Evolutionary conservation across 2,329 filamentous ascomycete genomes (phyloP), one percentile per base, ranked within the genome.

Genomic region (Botrytis galanthina): DNA sequence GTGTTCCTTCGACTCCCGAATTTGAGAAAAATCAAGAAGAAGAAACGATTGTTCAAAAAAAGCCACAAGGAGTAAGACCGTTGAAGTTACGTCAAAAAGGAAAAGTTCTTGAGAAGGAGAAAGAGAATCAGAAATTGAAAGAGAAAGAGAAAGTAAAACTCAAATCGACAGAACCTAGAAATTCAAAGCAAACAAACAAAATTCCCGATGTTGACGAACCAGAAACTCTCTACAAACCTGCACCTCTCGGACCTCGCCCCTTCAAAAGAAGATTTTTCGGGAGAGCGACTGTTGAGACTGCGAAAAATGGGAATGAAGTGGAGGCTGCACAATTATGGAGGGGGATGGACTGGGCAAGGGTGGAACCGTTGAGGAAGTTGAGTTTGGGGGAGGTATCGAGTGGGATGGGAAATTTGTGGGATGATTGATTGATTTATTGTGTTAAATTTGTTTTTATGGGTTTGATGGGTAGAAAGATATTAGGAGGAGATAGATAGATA

Each of bases 341-440:
- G 1, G 74, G 60, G 18, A 16, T 69, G 14, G 75, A 73, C 2
- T 51, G 39, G 26, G 61, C 18, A 37, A 69, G 64, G 14, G 61
- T 57, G 20, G 70, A 72, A 51, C 51, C 70, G 8, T 70, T 78
- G 20, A 75, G 77, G 62, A 71, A 76, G 16, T 62, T 80, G 54
- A 79, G 76, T 74, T 69, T 80, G 22, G 78, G 78, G 29, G 77
- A 78, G 61, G 69, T 76, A 6, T 75, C 74, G 10, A 64, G 67
- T 9, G 73, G 74, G 3, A 63, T 77, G 32, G 76, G 77, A 9
- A 74, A 75, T 62, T 37, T 76, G 44, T 75, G 75, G 67, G 72
- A 74, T 75, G 69, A 75, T 73, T 73, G 2, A 48, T 22, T 48
- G 18, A 22, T 46, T 46, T 46, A 20, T 46, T 46, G 7, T 46